Evolutionary conservation across 139 green algal genomes (phyloP).

Genomic region (Tetraselmis chui): DNA sequence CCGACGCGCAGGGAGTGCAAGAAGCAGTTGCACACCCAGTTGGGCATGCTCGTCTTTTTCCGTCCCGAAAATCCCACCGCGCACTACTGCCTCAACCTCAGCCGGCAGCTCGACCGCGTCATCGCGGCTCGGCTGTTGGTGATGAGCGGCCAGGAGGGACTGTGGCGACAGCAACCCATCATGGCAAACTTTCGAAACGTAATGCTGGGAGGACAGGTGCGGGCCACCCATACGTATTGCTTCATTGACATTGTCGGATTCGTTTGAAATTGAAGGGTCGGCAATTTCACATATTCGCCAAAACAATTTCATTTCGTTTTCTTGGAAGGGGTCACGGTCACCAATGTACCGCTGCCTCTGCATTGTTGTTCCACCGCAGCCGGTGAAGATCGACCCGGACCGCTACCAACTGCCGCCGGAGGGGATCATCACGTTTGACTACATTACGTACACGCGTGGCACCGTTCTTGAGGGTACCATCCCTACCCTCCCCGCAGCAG

Average conservation of each 20-base stretch:
- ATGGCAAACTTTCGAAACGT: background rate
- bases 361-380: too few species aligned
- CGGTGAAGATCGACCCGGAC: background rate
- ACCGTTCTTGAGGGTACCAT: background rate
- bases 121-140: background rate
- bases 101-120: background rate
- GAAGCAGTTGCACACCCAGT: background rate
- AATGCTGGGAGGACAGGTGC: background rate
- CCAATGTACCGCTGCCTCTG: too few species aligned
- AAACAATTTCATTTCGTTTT: too few species aligned
- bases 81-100: background rate
- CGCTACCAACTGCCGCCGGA: background rate
- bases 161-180: background rate
- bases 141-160: background rate
- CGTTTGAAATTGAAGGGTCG: too few species aligned
- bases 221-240: too few species aligned
- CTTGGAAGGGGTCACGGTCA: too few species aligned
- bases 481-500: background rate
- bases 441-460: background rate
- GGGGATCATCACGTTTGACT: background rate
- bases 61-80: background rate
- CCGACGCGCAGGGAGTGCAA: background rate
- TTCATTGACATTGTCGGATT: too few species aligned
- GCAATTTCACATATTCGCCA: too few species aligned
- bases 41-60: background rate